Base-by-base conservation (phyloP, 2,329 filamentous ascomycete genomes). In the Cryphonectria carpinicola region DNA sequence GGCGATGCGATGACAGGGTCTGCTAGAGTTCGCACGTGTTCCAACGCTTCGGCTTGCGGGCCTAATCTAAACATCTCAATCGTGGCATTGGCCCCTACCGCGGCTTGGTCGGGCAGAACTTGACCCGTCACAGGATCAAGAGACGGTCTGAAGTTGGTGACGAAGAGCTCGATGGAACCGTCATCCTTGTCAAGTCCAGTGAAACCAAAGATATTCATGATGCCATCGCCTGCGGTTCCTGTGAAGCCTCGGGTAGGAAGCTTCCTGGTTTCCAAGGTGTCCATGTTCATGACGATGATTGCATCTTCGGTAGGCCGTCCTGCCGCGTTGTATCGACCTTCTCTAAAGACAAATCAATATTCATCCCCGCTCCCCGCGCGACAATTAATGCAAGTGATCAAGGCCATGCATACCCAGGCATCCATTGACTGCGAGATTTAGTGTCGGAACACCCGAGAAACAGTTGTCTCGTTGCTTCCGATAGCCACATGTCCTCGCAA, bases 401-500 rank as follows among this genome's bases (percentile, higher is more conserved):
- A 22, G 35, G 8, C 4, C 28, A 22, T 1, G 62, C 72, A 56
- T 70, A 79, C 78, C 74, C 75, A 2, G 78, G 78, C 63, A 75
- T 67, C 77, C 77, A 79, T 22, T 71, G 70, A n/a, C 22, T 41
- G 22, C 77, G 71, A 0, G 65, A 62, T 8, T 70, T 43, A 2
- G 74, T 39, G 11, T 78, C 76, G 0, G 77, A 77, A 71, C 78
- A 80, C 11, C 77, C 77, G 7, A 79, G 75, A 66, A 78, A 80
- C 13, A 79, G 71, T 60, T 76, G 74, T 17, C 78, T 73, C n/a
- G 76, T 78, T 28, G 71, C 41, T 66, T 78, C 76, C 19, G 76
- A 78, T 1, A 79, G 66, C 77, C 76, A 79, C 77, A 79, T 78
- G 58, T 80, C 78, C 73, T 79, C 78, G 73, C 77, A 80, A 3